Percentiles rank a stretch among this genome's conserved stretches.
These are phyloP conservation scores for Monosporozyma aerobia DNA, from an alignment of 805 yeast species.

Conservation along the genomic window DNA sequence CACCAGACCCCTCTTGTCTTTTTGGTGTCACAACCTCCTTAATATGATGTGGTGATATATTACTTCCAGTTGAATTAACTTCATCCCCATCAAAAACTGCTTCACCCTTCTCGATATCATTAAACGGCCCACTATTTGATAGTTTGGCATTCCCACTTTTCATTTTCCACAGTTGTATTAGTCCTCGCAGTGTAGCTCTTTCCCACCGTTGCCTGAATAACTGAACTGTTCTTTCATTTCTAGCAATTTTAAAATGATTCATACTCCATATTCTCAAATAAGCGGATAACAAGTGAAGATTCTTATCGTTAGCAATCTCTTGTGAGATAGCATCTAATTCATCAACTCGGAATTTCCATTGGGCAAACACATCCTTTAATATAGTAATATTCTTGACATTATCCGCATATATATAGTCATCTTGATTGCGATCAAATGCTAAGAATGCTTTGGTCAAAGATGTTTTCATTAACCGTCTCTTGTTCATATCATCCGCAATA, in stretches of 20 bases:
- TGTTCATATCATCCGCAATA: neutral
- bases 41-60: neutral
- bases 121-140: too few relatives aligned
- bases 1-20: neutral
- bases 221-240: conserved; percentile 29
- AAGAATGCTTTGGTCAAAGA: neutral
- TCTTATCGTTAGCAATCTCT: conserved; percentile 18
- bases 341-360: neutral
- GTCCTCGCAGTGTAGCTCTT: conserved; percentile 32
- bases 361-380: neutral
- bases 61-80: neutral
- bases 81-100: neutral
- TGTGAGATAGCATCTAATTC: conserved; percentile 12
- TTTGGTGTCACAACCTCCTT: neutral
- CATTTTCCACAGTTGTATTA: conserved; percentile 30
- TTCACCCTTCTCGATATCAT: neutral
- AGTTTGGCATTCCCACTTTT: conserved; percentile 8
- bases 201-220: conserved; percentile 32
- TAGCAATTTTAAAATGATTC: conserved; percentile 25
- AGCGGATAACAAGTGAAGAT: conserved; percentile 16
- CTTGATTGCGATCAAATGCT: neutral
- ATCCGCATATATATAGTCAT: neutral
- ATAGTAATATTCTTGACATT: neutral
- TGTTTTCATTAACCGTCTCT: neutral
- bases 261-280: conserved; percentile 30